Conservation (phyloP, 2,329 filamentous ascomycete species). For the Pseudogymnoascus sp. region DNA sequence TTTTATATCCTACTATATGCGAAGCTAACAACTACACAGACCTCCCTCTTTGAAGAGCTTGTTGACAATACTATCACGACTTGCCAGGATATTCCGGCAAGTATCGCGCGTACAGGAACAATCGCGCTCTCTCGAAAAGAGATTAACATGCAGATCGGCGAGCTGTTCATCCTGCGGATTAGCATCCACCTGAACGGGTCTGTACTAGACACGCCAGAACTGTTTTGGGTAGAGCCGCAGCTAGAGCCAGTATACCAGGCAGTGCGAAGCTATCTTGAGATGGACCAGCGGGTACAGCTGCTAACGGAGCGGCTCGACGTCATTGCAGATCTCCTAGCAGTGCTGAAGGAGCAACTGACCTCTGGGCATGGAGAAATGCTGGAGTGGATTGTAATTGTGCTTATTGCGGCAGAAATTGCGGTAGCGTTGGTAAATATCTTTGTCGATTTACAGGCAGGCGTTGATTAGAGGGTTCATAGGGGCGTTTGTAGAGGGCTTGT, state of each 20-base stretch:
- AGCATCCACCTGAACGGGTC: constrained; percentile 97
- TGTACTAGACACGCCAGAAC: constrained; percentile 89
- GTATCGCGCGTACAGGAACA: constrained; percentile 87
- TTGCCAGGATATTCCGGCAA: constrained; percentile 85
- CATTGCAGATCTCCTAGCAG: constrained; percentile 84
- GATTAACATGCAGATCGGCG: constrained; percentile 99
- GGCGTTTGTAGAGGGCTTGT: background rate
- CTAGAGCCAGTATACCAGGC: constrained; percentile 94
- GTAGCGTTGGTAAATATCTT: constrained; percentile 91
- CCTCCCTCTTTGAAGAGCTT: constrained; percentile 90
- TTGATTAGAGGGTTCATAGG: constrained; percentile 33
- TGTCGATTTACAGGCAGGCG: constrained; percentile 76
- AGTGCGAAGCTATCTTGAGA: constrained; percentile 90
- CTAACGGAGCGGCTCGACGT: constrained; percentile 86
- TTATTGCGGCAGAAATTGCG: constrained; percentile 91
- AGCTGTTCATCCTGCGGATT: constrained; percentile 94
- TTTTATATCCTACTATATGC: background rate
- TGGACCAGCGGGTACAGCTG: constrained; percentile 88
- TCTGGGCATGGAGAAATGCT: constrained; percentile 85
- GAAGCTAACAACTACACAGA: constrained; percentile 39
- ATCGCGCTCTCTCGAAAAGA: constrained; percentile 79
- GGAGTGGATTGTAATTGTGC: constrained; percentile 89
- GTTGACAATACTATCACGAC: constrained; percentile 89
- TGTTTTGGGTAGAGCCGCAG: constrained; percentile 98
- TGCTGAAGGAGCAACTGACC: constrained; percentile 90